Evolutionary conservation across 2,329 filamentous ascomycete species (phyloP), one percentile per base, ranked within the genome.

Genomic region (Scedosporium aurantiacum): DNA sequence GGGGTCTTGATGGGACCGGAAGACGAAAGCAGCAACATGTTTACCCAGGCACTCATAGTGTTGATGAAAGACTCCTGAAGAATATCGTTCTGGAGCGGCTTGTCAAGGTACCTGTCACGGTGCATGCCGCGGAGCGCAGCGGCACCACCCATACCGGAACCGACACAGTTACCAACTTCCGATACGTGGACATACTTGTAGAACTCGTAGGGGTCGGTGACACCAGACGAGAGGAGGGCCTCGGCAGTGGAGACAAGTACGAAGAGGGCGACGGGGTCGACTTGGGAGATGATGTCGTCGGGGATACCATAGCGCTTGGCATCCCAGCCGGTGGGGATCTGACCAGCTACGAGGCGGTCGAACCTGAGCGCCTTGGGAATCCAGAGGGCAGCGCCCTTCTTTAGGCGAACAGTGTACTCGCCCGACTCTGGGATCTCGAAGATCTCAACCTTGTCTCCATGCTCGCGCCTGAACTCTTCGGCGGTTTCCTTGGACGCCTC

Each of bases 61-160:
- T 99, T 99, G 83, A 99, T 97, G 82, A 99, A 99, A 12, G 94
- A 97, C 77, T 99, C 94, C 73, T 99, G 95, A 14, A 99, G 83
- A 72, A 99, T 97, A 72, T 99, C 94, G 78, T 97, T 99, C 77
- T 99, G 95, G 58, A 99, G 84, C 61, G 93, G 94, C 79, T 92
- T 94, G 78, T 99, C 94, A 65, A 97, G 82, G 85, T 88, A 97
- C 63, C 94, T 89, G 74, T 97, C 93, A 76, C 93, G 94, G 82
- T 97, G 96, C 93, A 99, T 99, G 69, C 93, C 93, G 69, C 91
- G 88, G 66, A 99, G 83, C 68, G 94, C 94, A 69, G 85, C 85
- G 64, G 91, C 89, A 77, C 94, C 95, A 82, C 94, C 94, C 80
- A 99, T 96, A 81, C 95, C 94, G 37, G 95, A 99, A 75, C 94